A percentile compares a stretch with the other conserved stretches of the same genome.
These are phyloP conservation scores for Leishmania martiniquensis DNA, from an alignment of 208 protist genomes.

Conservation along the genomic window DNA sequence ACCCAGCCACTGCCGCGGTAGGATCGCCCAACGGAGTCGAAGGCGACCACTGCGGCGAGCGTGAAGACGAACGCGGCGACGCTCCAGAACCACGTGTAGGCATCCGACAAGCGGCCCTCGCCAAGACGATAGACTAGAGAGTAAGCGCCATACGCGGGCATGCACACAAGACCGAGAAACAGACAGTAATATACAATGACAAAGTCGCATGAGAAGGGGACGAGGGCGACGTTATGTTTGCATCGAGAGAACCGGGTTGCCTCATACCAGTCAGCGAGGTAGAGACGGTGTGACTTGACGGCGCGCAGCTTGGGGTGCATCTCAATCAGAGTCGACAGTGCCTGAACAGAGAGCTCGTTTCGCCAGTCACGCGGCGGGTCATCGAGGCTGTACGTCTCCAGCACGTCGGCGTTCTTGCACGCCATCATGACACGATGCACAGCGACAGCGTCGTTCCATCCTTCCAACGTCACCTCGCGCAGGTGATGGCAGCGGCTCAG, in stretches of 20 bases:
- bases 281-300: constrained; percentile 76
- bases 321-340: constrained; percentile 86
- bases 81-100: constrained; percentile 80
- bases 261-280: constrained; percentile 77
- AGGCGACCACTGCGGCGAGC: constrained; percentile 33
- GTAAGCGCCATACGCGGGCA: constrained; percentile 63
- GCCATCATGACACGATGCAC: constrained; percentile 88
- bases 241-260: constrained; percentile 89
- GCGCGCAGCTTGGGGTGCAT: constrained; percentile 88
- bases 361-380: constrained; percentile 79
- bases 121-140: constrained; percentile 35
- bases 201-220: constrained; percentile 82
- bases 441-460: constrained; percentile 87
- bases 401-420: constrained; percentile 80
- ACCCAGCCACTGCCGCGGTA: constrained; percentile 68
- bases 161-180: constrained; percentile 61
- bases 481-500: constrained; percentile 70
- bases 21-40: constrained; percentile 48
- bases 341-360: constrained; percentile 89
- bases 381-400: constrained; percentile 82
- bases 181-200: constrained; percentile 61
- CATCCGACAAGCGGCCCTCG: constrained; percentile 27
- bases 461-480: constrained; percentile 74
- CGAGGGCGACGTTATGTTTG: constrained; percentile 88
- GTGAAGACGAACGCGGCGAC: constrained; percentile 56